Conservation (phyloP, 1,139 yeast genomes). For the Kurtzmaniella quercitrusa region DNA sequence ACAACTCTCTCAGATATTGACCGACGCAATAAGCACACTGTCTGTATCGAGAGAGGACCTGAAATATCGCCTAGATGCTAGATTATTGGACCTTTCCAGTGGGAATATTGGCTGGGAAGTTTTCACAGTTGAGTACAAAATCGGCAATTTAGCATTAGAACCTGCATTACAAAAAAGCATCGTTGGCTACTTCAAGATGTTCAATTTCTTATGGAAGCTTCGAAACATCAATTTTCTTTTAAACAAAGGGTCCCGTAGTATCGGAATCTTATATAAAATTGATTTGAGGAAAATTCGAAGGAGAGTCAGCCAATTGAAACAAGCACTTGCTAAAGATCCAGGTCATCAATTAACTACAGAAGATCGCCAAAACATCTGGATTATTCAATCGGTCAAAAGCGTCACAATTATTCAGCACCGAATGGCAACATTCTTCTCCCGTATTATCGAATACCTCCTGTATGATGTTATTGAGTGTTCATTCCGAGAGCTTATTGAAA, state of each 20-base stretch:
- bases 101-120: slow-evolving; percentile 88
- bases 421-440: slow-evolving; percentile 42
- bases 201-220: slow-evolving; percentile 81
- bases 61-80: slow-evolving; percentile 63
- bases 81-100: slow-evolving; percentile 62
- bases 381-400: slow-evolving; percentile 31
- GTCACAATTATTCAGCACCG: slow-evolving; percentile 44
- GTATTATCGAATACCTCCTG: slow-evolving; percentile 40
- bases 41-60: slow-evolving; percentile 46
- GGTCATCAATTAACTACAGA: slow-evolving; percentile 13
- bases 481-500: slow-evolving; percentile 26
- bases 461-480: slow-evolving; percentile 47
- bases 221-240: slow-evolving; percentile 57
- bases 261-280: slow-evolving; percentile 31
- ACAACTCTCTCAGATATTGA: slow-evolving; percentile 60
- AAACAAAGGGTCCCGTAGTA: slow-evolving; percentile 34
- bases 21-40: slow-evolving; percentile 63
- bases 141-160: slow-evolving; percentile 53
- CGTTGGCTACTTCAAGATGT: slow-evolving; percentile 70
- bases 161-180: slow-evolving; percentile 33
- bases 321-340: slow-evolving; percentile 7
- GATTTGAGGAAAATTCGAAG: slow-evolving; percentile 24
- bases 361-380: slow-evolving; percentile 24
- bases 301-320: slow-evolving; percentile 14
- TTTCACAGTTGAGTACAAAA: slow-evolving; percentile 78